Evolutionary conservation across 352 stramenopile species (phyloP), one percentile per base, ranked within the genome.

Genomic region (Phytopythium oedochilum): DNA sequence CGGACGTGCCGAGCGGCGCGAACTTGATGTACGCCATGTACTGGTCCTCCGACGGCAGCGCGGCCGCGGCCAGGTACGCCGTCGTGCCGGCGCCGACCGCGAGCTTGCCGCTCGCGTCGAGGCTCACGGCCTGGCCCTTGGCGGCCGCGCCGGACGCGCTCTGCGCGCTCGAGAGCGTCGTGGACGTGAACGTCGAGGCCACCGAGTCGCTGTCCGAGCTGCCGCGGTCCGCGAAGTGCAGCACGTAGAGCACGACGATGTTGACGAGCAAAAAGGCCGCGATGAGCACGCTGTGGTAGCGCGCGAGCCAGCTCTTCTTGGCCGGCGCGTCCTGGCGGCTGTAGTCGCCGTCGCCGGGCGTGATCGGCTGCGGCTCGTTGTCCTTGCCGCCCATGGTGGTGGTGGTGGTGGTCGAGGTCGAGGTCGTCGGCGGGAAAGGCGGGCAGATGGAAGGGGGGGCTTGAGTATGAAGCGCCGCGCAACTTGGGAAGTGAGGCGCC

Each of bases 191-290:
- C 55, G 60, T 64, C 45, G 65, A 71, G 0, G 68, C 62, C 43
- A 76, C 58, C 3, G 73, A 64, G 55, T 59, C 55, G 29, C 55
- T 57, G 25, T 47, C 55, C 36, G 57, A 71, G 53, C 54, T 60
- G 47, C 65, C 73, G 54, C 76, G 76, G 70, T 89, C 76, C 20
- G 68, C 78, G 63, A 92, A 92, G 71, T 92, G 82, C 39, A 92
- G 59, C 36, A 89, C 65, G 75, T 92, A 92, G 29, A 92, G 69
- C 36, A 87, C 82, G 55, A 92, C 84, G 73, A 92, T 69, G 70
- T 92, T 92, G 73, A 86, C 55, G 35, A 88, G 63, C 29, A 92
- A 60, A 64, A 92, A 89, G 60, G 68, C 43, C 34, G 48, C 70
- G 51, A 84, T 51, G 55, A 61, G 51, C 15, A 70, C 57, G 50